These are phyloP conservation scores for Ophiocordyceps camponoti-leonardi DNA, from an alignment of 2,329 filamentous ascomycete species.

Conservation along the genomic window DNA sequence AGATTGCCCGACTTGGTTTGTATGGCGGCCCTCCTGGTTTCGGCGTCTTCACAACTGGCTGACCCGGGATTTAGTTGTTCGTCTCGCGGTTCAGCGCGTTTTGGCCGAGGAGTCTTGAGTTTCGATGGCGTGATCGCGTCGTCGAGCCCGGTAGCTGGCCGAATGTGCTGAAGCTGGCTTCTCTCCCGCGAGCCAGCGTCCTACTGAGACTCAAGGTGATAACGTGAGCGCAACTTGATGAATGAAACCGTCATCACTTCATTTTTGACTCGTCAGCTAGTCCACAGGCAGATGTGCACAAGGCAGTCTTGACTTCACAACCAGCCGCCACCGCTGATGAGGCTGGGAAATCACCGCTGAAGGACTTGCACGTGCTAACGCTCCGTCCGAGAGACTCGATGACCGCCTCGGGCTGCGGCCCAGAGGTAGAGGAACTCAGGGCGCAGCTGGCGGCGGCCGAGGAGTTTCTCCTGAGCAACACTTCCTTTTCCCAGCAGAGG, in stretches of 20 bases:
- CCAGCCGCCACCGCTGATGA: neutral
- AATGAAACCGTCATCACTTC: neutral
- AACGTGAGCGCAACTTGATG: neutral
- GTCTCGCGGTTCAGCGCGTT: conserved; percentile 23
- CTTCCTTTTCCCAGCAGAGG: conserved; percentile 10
- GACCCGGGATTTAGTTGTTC: conserved; percentile 14
- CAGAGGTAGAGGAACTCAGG: conserved; percentile 5
- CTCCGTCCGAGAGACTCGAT: conserved; percentile 3
- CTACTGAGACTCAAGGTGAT: conserved; percentile 9
- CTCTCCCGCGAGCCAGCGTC: conserved; percentile 6
- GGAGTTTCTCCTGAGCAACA: conserved; percentile 10
- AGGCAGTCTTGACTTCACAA: too few relatives aligned
- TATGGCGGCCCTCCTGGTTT: conserved; percentile 9
- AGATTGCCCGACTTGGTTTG: conserved; percentile 28
- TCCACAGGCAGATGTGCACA: neutral
- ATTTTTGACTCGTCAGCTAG: neutral
- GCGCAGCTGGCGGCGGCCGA: conserved; percentile 10
- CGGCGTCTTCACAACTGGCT: neutral
- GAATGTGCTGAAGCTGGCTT: conserved; percentile 12
- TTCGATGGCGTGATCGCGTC: conserved; percentile 14
- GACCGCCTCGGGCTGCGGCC: neutral
- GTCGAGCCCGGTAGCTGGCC: conserved; percentile 12
- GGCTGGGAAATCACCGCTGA: neutral
- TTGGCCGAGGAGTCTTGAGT: conserved; percentile 21
- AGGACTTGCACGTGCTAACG: conserved; percentile 7